Conservation (phyloP, 805 yeast genomes). For the Starmerella riodocensis region DNA sequence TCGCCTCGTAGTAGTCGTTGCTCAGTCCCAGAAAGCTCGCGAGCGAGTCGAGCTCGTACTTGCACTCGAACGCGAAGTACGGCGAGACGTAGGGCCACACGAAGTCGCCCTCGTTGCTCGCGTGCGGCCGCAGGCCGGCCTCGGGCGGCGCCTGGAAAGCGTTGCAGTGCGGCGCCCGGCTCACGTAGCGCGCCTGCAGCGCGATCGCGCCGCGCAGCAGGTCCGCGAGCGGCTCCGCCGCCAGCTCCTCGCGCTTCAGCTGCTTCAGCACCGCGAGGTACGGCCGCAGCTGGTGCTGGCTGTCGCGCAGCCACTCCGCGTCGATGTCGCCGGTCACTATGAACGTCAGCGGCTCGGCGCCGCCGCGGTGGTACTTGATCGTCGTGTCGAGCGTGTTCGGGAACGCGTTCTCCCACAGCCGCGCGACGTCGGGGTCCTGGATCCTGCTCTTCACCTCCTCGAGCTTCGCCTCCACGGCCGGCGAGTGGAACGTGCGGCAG, state of each 20-base stretch:
- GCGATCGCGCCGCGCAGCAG: constrained; percentile 66
- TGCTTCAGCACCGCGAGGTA: constrained; percentile 48
- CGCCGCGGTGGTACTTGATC: constrained; percentile 48
- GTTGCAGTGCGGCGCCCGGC: constrained; percentile 66
- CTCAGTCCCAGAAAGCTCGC: constrained; percentile 69
- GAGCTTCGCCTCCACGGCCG: constrained; percentile 48
- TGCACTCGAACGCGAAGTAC: constrained; percentile 69
- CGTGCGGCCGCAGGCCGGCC: constrained; percentile 18
- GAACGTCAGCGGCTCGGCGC: constrained; percentile 43
- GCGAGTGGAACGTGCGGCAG: constrained; percentile 62
- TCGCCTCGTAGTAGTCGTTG: constrained; percentile 51
- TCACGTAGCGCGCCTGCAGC: constrained; percentile 57
- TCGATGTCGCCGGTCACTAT: constrained; percentile 86
- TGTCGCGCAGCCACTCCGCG: constrained; percentile 86
- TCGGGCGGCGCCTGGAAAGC: constrained; percentile 76
- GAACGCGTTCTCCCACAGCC: constrained; percentile 66
- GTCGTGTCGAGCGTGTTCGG: constrained; percentile 88
- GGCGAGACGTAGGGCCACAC: constrained; percentile 64
- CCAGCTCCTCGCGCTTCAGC: constrained; percentile 29
- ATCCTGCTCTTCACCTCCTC: constrained; percentile 38
- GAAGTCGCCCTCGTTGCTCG: constrained; percentile 31
- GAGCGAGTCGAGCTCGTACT: constrained; percentile 74
- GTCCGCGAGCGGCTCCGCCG: constrained; percentile 29
- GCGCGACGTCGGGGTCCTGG: constrained; percentile 50
- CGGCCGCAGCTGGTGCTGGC: constrained; percentile 68